phyloP scores from a whole-genome alignment of 371 early-diverging fungal species.

The Mucor saturninus region DNA sequence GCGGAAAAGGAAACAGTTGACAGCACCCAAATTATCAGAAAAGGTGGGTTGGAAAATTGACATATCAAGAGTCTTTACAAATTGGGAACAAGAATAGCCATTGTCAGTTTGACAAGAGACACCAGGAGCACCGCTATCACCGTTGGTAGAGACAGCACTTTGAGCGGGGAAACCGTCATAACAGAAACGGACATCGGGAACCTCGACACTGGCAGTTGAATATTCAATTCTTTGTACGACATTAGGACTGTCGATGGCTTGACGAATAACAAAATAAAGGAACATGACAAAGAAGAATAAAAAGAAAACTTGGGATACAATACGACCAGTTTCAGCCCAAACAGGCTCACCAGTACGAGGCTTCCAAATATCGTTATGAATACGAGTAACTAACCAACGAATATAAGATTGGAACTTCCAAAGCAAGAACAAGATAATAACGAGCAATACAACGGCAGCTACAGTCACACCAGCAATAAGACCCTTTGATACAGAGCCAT shows the following conservation, averaged over 20 bases:
- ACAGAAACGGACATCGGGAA: constrained; percentile 55
- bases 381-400: constrained; percentile 40
- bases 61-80: constrained; percentile 39
- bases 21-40: constrained; percentile 43
- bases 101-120: constrained; percentile 46
- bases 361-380: constrained; percentile 53
- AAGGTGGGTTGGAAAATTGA: constrained; percentile 43
- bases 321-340: constrained; percentile 56
- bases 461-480: constrained; percentile 52
- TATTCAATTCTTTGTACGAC: constrained; percentile 47
- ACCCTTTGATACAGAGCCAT: constrained; percentile 37
- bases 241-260: constrained; percentile 52
- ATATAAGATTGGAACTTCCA: constrained; percentile 51
- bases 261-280: constrained; percentile 51
- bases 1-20: constrained; percentile 48
- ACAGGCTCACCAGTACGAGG: constrained; percentile 57
- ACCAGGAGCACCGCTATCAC: constrained; percentile 28
- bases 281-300: constrained; percentile 47
- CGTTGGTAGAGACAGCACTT: constrained; percentile 4
- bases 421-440: constrained; percentile 44
- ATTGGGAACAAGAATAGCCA: constrained; percentile 40
- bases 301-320: constrained; percentile 46
- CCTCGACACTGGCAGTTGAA: constrained; percentile 38
- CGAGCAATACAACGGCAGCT: constrained; percentile 37
- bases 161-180: constrained; percentile 47